phyloP scores from a whole-genome alignment of 768 basidiomycete species.

The Astraeus odoratus region DNA sequence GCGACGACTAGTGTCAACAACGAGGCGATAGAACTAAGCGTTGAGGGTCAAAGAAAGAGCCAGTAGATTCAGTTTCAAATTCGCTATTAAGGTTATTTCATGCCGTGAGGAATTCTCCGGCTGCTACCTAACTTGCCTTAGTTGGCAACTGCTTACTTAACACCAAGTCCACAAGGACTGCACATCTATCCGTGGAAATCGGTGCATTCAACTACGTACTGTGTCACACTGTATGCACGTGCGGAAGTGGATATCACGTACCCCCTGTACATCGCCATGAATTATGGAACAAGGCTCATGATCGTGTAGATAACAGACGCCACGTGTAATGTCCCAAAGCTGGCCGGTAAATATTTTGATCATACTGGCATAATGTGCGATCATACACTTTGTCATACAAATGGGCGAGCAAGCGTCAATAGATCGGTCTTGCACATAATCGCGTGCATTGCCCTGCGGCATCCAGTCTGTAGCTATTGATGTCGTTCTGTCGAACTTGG shows the following conservation, averaged over 20 bases:
- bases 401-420: not conserved
- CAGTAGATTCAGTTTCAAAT: too few species aligned
- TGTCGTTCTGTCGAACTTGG: conserved; percentile 11
- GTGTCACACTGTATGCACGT: not conserved
- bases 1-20: too few species aligned
- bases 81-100: too few species aligned
- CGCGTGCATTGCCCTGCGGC: not conserved
- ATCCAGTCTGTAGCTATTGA: conserved; percentile 9
- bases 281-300: not conserved
- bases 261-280: not conserved
- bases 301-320: not conserved
- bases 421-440: not conserved
- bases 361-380: not conserved
- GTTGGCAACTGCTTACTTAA: too few species aligned
- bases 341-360: not conserved
- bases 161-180: not conserved
- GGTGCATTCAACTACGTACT: not conserved
- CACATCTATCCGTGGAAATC: not conserved
- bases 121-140: too few species aligned
- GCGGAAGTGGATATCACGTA: not conserved
- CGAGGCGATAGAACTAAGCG: too few species aligned
- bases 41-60: too few species aligned
- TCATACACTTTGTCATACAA: not conserved
- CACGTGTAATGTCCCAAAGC: not conserved
- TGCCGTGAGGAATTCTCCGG: too few species aligned